phyloP scores from a whole-genome alignment of 164 flowering plant species.

The Nelumbo lutea region DNA sequence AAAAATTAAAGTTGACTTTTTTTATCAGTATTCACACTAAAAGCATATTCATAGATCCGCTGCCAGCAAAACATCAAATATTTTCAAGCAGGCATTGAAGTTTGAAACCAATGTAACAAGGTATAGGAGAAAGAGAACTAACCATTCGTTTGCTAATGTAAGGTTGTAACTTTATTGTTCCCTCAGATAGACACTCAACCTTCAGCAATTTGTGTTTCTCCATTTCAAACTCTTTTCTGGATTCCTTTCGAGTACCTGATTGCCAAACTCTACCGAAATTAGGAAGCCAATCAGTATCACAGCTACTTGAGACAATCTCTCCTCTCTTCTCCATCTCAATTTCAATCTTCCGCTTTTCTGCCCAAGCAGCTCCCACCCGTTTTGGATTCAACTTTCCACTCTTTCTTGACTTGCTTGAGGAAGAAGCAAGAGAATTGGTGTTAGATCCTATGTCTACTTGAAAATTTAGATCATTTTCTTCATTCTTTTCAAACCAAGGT shows the following conservation, averaged over 20 bases:
- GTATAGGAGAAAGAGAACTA: constrained; percentile 10
- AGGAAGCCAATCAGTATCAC: constrained; percentile 84
- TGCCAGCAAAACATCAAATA: too few species aligned
- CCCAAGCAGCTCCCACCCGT: constrained; percentile 98
- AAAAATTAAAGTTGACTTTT: too few species aligned
- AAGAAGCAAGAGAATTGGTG: constrained; percentile 12
- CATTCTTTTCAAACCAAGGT: constrained; percentile 64
- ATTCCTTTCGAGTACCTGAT: constrained; percentile 84
- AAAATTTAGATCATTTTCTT: constrained; percentile 26
- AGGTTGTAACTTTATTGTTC: constrained; percentile 48
- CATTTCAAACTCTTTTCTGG: constrained; percentile 73
- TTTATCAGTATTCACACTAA: too few species aligned
- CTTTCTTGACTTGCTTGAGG: constrained; percentile 28
- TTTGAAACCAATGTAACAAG: neutral
- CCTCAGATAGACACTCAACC: constrained; percentile 30
- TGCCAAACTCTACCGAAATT: constrained; percentile 98
- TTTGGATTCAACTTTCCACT: constrained; percentile 65
- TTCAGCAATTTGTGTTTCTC: constrained; percentile 40
- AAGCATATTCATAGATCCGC: neutral
- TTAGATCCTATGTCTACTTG: constrained; percentile 10
- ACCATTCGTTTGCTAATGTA: constrained; percentile 87
- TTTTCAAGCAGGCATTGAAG: neutral
- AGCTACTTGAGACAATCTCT: constrained; percentile 36
- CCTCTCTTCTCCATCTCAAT: constrained; percentile 86
- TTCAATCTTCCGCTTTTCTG: constrained; percentile 81